Evolutionary conservation across 2,329 filamentous ascomycete species (phyloP).

Genomic region (Colletotrichum liriopes): DNA sequence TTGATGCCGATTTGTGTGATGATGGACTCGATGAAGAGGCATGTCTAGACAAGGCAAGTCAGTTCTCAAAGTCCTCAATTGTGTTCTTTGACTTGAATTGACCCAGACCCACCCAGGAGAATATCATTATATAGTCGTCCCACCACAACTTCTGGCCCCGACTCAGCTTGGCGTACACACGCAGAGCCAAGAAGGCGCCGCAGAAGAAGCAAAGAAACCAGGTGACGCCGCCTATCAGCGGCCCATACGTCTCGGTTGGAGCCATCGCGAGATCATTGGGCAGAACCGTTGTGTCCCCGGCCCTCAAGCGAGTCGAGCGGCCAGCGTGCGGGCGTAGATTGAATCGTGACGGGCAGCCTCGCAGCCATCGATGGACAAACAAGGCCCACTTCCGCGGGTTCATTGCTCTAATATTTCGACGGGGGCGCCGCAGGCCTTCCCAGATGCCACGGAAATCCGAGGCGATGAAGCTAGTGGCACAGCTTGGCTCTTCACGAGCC

Average conservation of each 20-base stretch:
- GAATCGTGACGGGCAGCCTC: not conserved
- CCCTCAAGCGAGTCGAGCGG: constrained; percentile 10
- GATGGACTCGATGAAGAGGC: constrained; percentile 33
- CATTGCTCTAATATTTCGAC: not conserved
- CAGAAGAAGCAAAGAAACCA: constrained; percentile 50
- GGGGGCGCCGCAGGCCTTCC: not conserved
- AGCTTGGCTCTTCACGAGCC: not conserved
- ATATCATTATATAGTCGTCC: constrained; percentile 47
- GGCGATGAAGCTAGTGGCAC: not conserved
- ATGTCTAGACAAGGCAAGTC: not conserved
- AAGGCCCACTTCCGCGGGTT: not conserved
- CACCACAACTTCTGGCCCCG: constrained; percentile 44
- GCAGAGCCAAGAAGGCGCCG: constrained; percentile 44
- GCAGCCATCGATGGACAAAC: not conserved
- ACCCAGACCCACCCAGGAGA: constrained; percentile 48
- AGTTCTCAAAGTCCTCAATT: fast-evolving
- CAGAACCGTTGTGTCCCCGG: not conserved
- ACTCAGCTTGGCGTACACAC: constrained; percentile 46
- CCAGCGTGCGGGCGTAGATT: not conserved
- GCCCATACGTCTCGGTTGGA: constrained; percentile 19
- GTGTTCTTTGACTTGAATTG: fast-evolving
- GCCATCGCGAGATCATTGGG: constrained; percentile 17
- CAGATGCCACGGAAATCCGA: not conserved
- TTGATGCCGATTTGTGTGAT: constrained; percentile 42
- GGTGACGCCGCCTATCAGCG: constrained; percentile 44